phyloP scores from a whole-genome alignment of 1,284 basidiomycete species.

The Coniophora puteana region DNA sequence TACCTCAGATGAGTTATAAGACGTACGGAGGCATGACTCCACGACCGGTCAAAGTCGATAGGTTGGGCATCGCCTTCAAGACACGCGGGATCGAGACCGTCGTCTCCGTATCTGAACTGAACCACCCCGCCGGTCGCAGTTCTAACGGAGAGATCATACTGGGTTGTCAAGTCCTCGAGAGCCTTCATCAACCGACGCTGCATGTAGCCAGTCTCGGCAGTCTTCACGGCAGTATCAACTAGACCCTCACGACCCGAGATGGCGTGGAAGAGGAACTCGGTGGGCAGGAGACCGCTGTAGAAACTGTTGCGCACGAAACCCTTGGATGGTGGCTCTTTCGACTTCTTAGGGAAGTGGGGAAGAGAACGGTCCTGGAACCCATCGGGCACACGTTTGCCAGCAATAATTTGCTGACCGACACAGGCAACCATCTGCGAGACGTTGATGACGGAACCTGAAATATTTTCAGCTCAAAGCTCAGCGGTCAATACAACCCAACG shows the following conservation, averaged over 20 bases:
- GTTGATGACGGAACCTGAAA: slow-evolving; percentile 93
- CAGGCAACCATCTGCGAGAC: slow-evolving; percentile 99
- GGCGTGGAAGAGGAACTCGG: slow-evolving; percentile 98
- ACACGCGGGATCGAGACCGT: slow-evolving; percentile 96
- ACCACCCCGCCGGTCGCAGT: slow-evolving; percentile 97
- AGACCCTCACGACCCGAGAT: slow-evolving; percentile 98
- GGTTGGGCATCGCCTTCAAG: slow-evolving; percentile 93
- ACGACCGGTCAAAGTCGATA: slow-evolving; percentile 84
- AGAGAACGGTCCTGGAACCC: slow-evolving; percentile 99
- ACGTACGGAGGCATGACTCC: slow-evolving; percentile 84
- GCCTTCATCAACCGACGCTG: slow-evolving; percentile 99
- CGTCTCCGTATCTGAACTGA: slow-evolving; percentile 97
- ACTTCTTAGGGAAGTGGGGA: slow-evolving; percentile 98
- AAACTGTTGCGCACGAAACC: slow-evolving; percentile 99
- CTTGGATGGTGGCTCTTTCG: slow-evolving; percentile 95
- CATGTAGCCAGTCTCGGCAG: slow-evolving; percentile 99
- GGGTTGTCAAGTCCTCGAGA: slow-evolving; percentile 93
- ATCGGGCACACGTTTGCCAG: slow-evolving; percentile 96
- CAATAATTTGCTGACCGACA: slow-evolving; percentile 99
- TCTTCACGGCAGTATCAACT: slow-evolving; percentile 99
- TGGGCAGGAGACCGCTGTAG: slow-evolving; percentile 91
- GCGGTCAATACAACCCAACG: slow-evolving; percentile 7
- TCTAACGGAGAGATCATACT: slow-evolving; percentile 96
- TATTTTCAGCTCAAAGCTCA: slow-evolving; percentile 2
- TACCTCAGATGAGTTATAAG: not conserved